Evolutionary conservation across 2,329 filamentous ascomycete species (phyloP), one percentile per base, ranked within the genome.

Genomic region (Tothia fuscella): DNA sequence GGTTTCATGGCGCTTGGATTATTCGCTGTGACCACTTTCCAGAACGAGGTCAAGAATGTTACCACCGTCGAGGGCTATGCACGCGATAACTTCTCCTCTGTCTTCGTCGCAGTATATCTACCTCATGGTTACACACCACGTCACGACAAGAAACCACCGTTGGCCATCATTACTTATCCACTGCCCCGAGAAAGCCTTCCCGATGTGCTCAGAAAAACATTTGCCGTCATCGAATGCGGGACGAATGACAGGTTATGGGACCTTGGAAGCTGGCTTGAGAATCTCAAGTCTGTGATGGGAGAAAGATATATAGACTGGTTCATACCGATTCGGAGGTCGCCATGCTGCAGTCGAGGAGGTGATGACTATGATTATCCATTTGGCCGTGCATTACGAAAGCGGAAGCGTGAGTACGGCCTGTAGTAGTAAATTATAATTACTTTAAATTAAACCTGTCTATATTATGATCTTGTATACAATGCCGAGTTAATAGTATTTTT

Each of bases 181-280:
- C 38, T 20, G 26, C 37, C 10, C 14, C 6, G n/a, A 17, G 20
- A 14, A 3, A 31, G 14, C 20, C 33, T 19, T 32, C 7, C 22
- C 22, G 9, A 5, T 2, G 20, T 16, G n/a, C 14, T 22, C 5
- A 14, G 20, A 13, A 73, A 79, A 21, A 81, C 74, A 9, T 96
- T 93, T 56, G 86, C 84, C 10, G 80, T 96, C 30, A 66, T 95
- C 2, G 71, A 75, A 46, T 84, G 82, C 0, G 66, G 76, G 3
- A 71, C 75, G 0, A 80, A 83, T 7, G 80, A 91, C 50, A 94
- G 94, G 50, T 85, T 86, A 0, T 98, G 86, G 78, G 76, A 93
- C 51, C 64, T 91, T 1, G 84, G 82, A 2, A 64, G 58, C 22
- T 62, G 63, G 6, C 68, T 72, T 47, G 62, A 67, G 21, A 96